Base-by-base conservation (phyloP, 768 basidiomycete species). In the Russula olivacea region DNA sequence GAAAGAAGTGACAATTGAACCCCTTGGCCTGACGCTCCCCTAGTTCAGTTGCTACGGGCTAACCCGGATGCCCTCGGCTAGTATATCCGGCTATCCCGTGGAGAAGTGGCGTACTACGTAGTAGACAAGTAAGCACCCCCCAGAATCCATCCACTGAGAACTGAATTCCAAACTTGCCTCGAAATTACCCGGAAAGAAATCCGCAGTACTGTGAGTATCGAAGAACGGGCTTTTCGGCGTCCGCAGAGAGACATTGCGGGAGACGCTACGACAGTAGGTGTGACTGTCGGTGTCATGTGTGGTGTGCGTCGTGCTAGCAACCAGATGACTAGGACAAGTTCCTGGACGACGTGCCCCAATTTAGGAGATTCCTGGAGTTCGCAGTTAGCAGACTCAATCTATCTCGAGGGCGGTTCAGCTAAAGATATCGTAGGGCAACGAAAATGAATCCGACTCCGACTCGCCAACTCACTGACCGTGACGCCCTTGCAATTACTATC, bases 41-140 rank as follows among this genome's bases (percentile, higher is more conserved):
- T 36, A 38, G 9, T 21, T 11, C 45, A 19, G 43, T 48, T 43
- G 32, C 58, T 49, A 30, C 53, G 36, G 36, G 52, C 30, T 28
- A 47, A 49, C 38, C n/a, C 25, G 36, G 36, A 36, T 36, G 36
- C 5, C 47, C 30, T 62, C 61, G 61, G 55, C n/a, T n/a, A n/a
- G n/a, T n/a, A n/a, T n/a, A n/a, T n/a, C n/a, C n/a, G n/a, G n/a
- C 54, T 47, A 58, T 47, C 49, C 21, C 57, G 41, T n/a, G 50
- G 45, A 40, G 51, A 40, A 63, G 51, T 10, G 34, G n/a, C 17
- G 49, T 14, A 41, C 4, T 34, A 28, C 25, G 36, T 23, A 2
- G 53, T 40, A 34, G 50, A 34, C 34, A 34, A 32, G 32, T 30
- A 19, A 21, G 12, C 36, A 28, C 43, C 52, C 47, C 25, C 41